Conservation (phyloP, 805 yeast species). For the Metschnikowia cubensis region DNA sequence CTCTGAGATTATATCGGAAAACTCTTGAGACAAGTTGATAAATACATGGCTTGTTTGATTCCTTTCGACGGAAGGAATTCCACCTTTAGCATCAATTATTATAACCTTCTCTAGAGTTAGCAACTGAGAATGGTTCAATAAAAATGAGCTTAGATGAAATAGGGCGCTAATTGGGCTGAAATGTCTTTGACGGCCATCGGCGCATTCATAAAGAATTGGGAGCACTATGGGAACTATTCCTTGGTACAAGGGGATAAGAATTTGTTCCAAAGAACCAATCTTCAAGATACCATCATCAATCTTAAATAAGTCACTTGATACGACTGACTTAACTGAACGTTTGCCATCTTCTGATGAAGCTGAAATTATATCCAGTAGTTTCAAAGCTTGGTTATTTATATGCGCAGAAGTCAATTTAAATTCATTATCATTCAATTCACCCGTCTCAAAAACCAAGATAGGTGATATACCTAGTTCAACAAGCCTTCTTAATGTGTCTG, state of each 20-base stretch:
- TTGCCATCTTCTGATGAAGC: slow-evolving; percentile 19
- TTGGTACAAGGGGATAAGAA: slow-evolving; percentile 40
- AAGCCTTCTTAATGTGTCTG: slow-evolving; percentile 53
- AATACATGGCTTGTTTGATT: slow-evolving; percentile 80
- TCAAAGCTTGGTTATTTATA: slow-evolving; percentile 31
- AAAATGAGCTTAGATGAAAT: slow-evolving; percentile 21
- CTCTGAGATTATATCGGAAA: slow-evolving; percentile 59
- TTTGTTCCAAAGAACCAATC: slow-evolving; percentile 26
- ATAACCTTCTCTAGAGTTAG: slow-evolving; percentile 77
- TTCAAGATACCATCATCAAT: slow-evolving; percentile 9
- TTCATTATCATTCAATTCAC: slow-evolving; percentile 19
- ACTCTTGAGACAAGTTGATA: slow-evolving; percentile 82
- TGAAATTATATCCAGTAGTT: slow-evolving; percentile 23
- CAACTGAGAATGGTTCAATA: slow-evolving; percentile 27
- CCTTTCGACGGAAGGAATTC: slow-evolving; percentile 84
- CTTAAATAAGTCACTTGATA: slow-evolving; percentile 27
- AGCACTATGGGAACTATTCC: slow-evolving; percentile 61
- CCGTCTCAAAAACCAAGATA: slow-evolving; percentile 55
- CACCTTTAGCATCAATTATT: slow-evolving; percentile 78
- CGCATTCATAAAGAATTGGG: slow-evolving; percentile 43
- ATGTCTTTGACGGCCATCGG: slow-evolving; percentile 24
- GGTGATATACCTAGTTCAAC: slow-evolving; percentile 71
- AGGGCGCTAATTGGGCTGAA: slow-evolving; percentile 24
- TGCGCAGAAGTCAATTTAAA: slow-evolving; percentile 31
- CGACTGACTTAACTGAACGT: slow-evolving; percentile 22